Conservation (phyloP, 2,329 filamentous ascomycete species). For the Diaporthe capsici region DNA sequence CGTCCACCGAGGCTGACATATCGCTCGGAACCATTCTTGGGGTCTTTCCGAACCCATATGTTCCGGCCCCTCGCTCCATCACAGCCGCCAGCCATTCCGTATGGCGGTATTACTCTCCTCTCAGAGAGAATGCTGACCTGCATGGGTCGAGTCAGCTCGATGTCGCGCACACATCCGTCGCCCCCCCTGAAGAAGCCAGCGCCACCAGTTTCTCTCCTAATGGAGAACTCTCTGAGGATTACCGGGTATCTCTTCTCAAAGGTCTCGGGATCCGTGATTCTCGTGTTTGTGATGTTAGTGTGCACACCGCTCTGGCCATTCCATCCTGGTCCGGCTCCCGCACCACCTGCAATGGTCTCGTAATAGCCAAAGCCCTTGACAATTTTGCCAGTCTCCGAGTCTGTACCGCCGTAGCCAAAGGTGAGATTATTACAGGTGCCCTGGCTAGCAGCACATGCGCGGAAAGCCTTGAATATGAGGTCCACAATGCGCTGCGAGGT, state of each 20-base stretch:
- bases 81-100: slow-evolving; percentile 37
- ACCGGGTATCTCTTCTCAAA: slow-evolving; percentile 46
- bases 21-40: slow-evolving; percentile 35
- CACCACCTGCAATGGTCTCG: slow-evolving; percentile 47
- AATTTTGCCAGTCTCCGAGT: slow-evolving; percentile 10
- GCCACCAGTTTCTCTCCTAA: slow-evolving; percentile 44
- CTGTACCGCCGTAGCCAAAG: slow-evolving; percentile 47
- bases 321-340: slow-evolving; percentile 44
- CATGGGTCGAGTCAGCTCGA: slow-evolving; percentile 37
- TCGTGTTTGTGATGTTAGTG: slow-evolving; percentile 45
- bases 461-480: slow-evolving; percentile 50
- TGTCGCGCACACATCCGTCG: slow-evolving; percentile 44
- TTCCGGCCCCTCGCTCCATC: slow-evolving; percentile 40
- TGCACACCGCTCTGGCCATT: slow-evolving; percentile 44
- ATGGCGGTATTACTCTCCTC: slow-evolving; percentile 36
- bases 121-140: slow-evolving; percentile 38
- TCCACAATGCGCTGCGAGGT: slow-evolving; percentile 50
- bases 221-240: slow-evolving; percentile 44
- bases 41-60: slow-evolving; percentile 34
- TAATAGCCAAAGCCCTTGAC: slow-evolving; percentile 35
- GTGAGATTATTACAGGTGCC: slow-evolving; percentile 48
- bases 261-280: slow-evolving; percentile 46
- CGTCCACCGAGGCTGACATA: slow-evolving; percentile 41
- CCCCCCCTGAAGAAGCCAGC: slow-evolving; percentile 43
- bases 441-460: slow-evolving; percentile 46